Evolutionary conservation across 129 eudicot species (phyloP).

Genomic region (Centrapalus pauciflorus): DNA sequence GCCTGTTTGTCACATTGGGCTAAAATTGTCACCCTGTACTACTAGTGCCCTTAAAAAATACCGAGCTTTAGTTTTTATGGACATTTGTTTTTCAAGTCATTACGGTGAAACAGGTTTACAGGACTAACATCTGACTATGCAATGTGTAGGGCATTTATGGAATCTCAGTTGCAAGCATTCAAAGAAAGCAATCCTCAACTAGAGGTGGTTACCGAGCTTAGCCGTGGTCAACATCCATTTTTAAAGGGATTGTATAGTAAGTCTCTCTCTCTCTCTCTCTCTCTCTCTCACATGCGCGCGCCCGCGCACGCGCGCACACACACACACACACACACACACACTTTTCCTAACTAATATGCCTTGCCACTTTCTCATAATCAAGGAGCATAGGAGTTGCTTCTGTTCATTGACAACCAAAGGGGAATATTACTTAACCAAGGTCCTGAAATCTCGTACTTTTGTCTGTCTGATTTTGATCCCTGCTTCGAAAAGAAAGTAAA

Average conservation of each 20-base stretch:
- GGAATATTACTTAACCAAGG: neutral
- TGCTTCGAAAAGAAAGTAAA: neutral
- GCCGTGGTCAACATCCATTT: conserved; percentile 76
- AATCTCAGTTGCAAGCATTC: conserved; percentile 47
- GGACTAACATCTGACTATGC: conserved; percentile 3
- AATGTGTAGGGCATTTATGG: conserved; percentile 61
- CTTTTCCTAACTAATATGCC: too few relatives aligned
- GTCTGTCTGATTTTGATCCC: neutral
- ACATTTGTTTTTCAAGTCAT: neutral
- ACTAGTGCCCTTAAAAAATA: neutral
- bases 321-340: too few relatives aligned
- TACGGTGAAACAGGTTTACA: neutral
- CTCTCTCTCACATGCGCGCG: neutral
- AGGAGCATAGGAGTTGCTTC: neutral
- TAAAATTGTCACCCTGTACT: too few relatives aligned
- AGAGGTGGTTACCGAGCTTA: conserved; percentile 75
- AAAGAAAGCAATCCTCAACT: conserved; percentile 69
- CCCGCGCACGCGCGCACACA: too few relatives aligned
- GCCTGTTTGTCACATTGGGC: too few relatives aligned
- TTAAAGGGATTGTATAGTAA: conserved; percentile 65
- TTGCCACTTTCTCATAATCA: neutral
- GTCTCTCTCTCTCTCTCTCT: conserved; percentile 22
- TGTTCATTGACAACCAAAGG: neutral
- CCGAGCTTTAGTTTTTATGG: too few relatives aligned
- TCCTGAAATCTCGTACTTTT: neutral